phyloP scores from a whole-genome alignment of 176 grass and related monocot species.

The Oryza meyeriana region DNA sequence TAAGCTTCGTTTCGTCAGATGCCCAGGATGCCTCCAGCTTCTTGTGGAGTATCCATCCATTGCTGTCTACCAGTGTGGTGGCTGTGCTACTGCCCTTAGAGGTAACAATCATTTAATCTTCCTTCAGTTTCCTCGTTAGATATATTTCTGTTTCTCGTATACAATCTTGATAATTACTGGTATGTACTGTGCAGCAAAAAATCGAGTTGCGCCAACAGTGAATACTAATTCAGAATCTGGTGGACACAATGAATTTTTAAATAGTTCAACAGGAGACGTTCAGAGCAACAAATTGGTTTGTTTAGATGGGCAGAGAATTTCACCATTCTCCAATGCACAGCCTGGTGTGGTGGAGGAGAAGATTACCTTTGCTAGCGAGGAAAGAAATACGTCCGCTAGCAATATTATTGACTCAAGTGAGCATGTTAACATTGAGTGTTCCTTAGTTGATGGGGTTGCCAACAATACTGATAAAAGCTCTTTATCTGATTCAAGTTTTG shows the following conservation, averaged over 20 bases:
- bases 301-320: not conserved
- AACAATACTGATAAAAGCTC: not conserved
- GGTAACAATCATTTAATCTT: constrained; percentile 43
- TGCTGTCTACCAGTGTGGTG: constrained; percentile 77
- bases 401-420: not conserved
- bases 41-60: constrained; percentile 75
- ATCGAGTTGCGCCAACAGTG: not conserved
- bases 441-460: not conserved
- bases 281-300: not conserved
- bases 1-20: constrained; percentile 80
- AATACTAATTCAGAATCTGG: not conserved
- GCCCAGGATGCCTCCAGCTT: constrained; percentile 77
- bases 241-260: not conserved
- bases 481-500: not conserved
- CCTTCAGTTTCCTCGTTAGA: not conserved
- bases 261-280: not conserved
- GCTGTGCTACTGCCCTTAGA: constrained; percentile 60
- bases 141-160: not conserved
- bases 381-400: not conserved
- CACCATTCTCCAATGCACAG: not conserved
- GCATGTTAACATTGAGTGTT: not conserved
- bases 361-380: not conserved
- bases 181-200: constrained; percentile 37
- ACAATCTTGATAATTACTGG: not conserved
- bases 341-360: not conserved